These are phyloP conservation scores for Boletus hoseneyae DNA, from an alignment of 1,284 basidiomycete species.

Conservation along the genomic window DNA sequence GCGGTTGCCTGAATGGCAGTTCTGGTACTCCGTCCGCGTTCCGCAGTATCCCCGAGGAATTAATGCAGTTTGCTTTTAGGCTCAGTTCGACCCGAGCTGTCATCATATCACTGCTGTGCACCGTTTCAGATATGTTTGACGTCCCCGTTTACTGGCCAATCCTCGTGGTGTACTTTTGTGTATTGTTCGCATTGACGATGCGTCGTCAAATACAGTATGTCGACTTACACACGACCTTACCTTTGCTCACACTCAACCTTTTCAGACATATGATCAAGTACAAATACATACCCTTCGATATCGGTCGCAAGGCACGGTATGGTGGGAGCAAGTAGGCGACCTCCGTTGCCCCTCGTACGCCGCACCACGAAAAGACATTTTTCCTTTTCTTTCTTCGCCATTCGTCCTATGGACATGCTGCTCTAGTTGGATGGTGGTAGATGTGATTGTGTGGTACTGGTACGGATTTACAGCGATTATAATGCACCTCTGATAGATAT, in stretches of 20 bases:
- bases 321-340: constrained; percentile 38
- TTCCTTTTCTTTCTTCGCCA: constrained; percentile 1
- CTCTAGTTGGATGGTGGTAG: constrained; percentile 19
- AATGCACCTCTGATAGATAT: constrained; percentile 20
- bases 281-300: constrained; percentile 90
- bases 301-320: constrained; percentile 84
- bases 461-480: constrained; percentile 30
- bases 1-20: constrained; percentile 94
- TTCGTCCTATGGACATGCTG: constrained; percentile 5
- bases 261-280: constrained; percentile 97
- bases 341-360: neutral
- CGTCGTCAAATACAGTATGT: constrained; percentile 89
- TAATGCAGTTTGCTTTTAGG: constrained; percentile 47
- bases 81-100: constrained; percentile 90
- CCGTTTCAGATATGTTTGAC: constrained; percentile 81
- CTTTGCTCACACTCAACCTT: neutral
- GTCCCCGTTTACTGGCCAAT: constrained; percentile 99
- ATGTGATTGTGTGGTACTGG: constrained; percentile 22
- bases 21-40: constrained; percentile 60
- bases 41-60: constrained; percentile 9
- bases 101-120: constrained; percentile 74
- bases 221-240: too few relatives aligned
- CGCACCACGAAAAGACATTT: constrained; percentile 5
- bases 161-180: constrained; percentile 89
- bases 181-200: constrained; percentile 88